Base-by-base conservation (phyloP, 192 early-diverging fungal genomes). In the Mortierella claussenii region DNA sequence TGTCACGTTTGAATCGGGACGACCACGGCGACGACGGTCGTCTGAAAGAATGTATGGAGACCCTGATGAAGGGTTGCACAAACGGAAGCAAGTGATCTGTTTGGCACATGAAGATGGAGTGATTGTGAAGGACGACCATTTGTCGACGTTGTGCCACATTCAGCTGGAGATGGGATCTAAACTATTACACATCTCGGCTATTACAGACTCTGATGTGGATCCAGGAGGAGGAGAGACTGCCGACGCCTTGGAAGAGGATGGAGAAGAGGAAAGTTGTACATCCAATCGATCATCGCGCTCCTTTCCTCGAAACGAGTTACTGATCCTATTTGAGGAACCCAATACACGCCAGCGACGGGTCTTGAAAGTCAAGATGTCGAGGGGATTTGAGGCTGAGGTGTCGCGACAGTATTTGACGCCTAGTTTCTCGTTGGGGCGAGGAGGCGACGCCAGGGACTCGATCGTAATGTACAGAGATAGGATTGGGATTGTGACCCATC, bases 401-500 rank as follows among this genome's bases (percentile, higher is more conserved):
- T 61, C 60, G 13, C 43, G 69, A 13, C 24, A 24, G 12, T 7
- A 51, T 13, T 6, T 62, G 21, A 37, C 54, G 18, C 47, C 30
- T 20, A 53, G 55, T 32, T 46, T 64, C 34, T 28, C 37, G 4
- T 52, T 74, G 32, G 60, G 69, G 13, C 53, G 60, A 31, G 69
- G 69, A 11, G 69, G 69, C 12, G 61, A 74, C 36, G 69, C 69
- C 4, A 30, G 69, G 21, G 69, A 65, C 36, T 74, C 69, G 27
- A 56, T 74, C 7, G 36, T 42, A 23, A 74, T 74, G 69, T 74
- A 59, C 28, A 32, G 69, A 43, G 60, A 74, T 40, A 45, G 69
- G 26, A 65, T 74, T 23, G 69, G 34, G 12, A 65, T 74, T 51
- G 49, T 74, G 15, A 74, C 53, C 40, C 69, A 74, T 28, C 27